Percentiles rank a stretch among this genome's conserved stretches.
Evolutionary conservation across 306 rosid genomes (phyloP).

Genomic region (Prunus kanzakura): DNA sequence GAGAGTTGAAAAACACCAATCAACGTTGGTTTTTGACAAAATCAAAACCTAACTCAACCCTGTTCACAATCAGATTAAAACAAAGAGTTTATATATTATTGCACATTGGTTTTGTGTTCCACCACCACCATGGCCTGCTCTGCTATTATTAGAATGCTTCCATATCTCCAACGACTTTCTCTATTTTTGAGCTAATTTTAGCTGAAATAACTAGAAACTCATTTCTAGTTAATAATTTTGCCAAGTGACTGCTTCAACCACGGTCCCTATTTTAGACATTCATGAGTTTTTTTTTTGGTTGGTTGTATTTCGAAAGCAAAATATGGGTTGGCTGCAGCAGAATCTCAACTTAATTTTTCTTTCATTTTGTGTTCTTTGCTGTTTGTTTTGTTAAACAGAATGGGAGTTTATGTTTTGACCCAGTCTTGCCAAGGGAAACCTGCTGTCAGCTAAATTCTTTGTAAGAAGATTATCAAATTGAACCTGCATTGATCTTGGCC

Average conservation of each 20-base stretch:
- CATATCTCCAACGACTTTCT: not conserved
- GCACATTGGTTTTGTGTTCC: not conserved
- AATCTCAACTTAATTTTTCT: not conserved
- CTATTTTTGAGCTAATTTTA: not conserved
- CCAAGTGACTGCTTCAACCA: not conserved
- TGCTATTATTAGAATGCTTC: constrained; percentile 7
- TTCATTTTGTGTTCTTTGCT: not conserved
- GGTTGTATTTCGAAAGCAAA: not conserved
- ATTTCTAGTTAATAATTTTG: not conserved
- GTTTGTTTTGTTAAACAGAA: not conserved
- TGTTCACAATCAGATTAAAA: not conserved
- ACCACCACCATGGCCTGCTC: not conserved
- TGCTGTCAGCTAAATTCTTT: too few relatives aligned
- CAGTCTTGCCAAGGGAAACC: not conserved
- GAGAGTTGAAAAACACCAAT: not conserved
- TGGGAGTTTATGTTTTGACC: not conserved
- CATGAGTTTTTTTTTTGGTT: not conserved
- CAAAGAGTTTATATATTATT: not conserved
- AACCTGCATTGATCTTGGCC: too few relatives aligned
- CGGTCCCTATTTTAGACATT: not conserved
- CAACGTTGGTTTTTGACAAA: constrained; percentile 4
- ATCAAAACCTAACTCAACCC: not conserved
- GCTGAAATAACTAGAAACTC: not conserved
- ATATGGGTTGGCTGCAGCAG: not conserved
- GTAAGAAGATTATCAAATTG: too few relatives aligned